Base-by-base conservation (phyloP, 2,329 filamentous ascomycete species). In the Pseudogymnoascus sp. region DNA sequence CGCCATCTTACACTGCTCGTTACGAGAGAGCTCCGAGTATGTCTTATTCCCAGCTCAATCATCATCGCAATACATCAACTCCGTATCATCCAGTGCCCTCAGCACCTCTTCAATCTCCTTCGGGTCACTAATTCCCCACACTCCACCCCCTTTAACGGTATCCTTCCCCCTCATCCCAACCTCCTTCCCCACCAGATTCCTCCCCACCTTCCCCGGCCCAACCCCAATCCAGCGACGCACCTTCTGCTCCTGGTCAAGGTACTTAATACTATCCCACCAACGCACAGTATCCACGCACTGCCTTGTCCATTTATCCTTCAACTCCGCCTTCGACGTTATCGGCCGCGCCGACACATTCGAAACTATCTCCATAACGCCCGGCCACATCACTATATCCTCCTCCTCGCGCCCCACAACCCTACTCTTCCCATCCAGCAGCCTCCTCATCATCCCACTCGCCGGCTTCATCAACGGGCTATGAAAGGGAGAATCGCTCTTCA, bases 191-290 rank as follows among this genome's bases (percentile, higher is more conserved):
- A 97, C 93, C 7, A 97, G 80, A 74, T 97, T 97, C 64, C 93
- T 83, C 0, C 93, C 93, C 1, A 97, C 93, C 74, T 96, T 96
- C 4, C 93, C 93, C 0, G 93, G 93, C 0, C 93, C 93, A 66
- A 97, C 91, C 47, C 93, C 93, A 60, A 97, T 83, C 89, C 93
- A 97, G 63, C 93, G 81, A 70, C 87, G 82, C 17, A 96, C 90
- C 67, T 87, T 87, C 71, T 88, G 84, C 70, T 95, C 86, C 73
- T 95, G 87, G 74, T 97, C 91, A 60, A 97, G 78, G 72, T 96
- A 96, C 68, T 86, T 87, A 70, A 97, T 93, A 70, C 90, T 95
- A 69, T 96, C 91, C 87, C 93, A 96, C 93, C 93, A 97, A 65
- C 85, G 82, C 44, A 97, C 91, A 31, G 93, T 97, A 77, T 96